phyloP scores from a whole-genome alignment of 169 alveolate species.

The Eimeria acervulina region DNA sequence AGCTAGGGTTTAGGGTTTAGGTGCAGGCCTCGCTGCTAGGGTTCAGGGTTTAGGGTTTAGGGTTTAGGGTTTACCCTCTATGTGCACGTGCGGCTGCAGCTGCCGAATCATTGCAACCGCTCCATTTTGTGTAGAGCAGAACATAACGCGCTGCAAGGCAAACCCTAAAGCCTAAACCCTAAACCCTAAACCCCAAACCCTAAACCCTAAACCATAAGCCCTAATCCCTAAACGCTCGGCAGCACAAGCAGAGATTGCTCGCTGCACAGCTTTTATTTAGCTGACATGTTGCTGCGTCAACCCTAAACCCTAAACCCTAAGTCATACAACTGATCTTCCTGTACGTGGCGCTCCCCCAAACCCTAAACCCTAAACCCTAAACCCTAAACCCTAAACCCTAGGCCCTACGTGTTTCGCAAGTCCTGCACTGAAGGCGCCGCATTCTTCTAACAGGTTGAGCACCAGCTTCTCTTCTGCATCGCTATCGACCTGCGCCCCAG shows the following conservation, averaged over 20 bases:
- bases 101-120: constrained; percentile 37
- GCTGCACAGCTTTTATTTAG: background rate
- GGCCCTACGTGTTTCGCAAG: background rate
- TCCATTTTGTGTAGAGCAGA: background rate
- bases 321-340: background rate
- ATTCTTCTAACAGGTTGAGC: background rate
- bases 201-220: background rate
- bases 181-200: constrained; percentile 5
- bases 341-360: background rate
- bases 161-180: background rate
- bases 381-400: background rate
- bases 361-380: background rate
- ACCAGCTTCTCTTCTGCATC: background rate
- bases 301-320: background rate
- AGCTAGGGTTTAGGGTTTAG: background rate
- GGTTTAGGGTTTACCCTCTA: background rate
- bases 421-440: constrained; percentile 11
- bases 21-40: background rate
- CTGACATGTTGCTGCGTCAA: no score
- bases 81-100: constrained; percentile 23
- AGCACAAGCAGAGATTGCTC: background rate
- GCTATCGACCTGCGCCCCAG: background rate
- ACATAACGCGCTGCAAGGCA: constrained; percentile 33
- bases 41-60: background rate
- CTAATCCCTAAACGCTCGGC: background rate